These are phyloP conservation scores for Lipomyces spencermartinsiae DNA, from an alignment of 805 yeast species.

Conservation along the genomic window DNA sequence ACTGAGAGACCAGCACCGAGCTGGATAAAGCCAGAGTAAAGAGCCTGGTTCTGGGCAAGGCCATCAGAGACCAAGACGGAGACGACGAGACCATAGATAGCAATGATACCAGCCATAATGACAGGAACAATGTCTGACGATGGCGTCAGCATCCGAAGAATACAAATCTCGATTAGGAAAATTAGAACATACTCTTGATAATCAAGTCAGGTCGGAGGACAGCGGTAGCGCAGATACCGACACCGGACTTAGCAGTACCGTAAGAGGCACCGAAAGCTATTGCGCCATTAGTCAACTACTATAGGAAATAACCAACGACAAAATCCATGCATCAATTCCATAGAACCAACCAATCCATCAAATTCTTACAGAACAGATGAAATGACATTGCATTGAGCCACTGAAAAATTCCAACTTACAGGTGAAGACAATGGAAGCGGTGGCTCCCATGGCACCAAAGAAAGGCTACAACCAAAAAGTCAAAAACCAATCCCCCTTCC, in stretches of 20 bases:
- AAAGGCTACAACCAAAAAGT: conserved; percentile 66
- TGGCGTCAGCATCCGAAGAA: conserved; percentile 10
- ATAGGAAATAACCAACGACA: not conserved
- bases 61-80: conserved; percentile 93
- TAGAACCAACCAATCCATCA: not conserved
- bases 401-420: conserved; percentile 50
- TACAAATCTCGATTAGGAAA: not conserved
- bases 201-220: conserved; percentile 95
- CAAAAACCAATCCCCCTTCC: not conserved
- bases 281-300: not conserved
- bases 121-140: conserved; percentile 78
- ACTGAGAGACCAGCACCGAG: conserved; percentile 94
- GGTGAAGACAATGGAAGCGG: conserved; percentile 98
- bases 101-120: conserved; percentile 96
- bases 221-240: conserved; percentile 98
- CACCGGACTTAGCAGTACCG: conserved; percentile 97
- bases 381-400: not conserved
- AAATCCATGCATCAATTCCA: not conserved
- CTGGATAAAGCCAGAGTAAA: conserved; percentile 98
- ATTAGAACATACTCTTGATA: conserved; percentile 61
- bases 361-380: no score
- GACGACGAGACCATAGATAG: conserved; percentile 96
- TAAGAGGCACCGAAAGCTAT: conserved; percentile 97
- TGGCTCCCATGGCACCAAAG: conserved; percentile 99
- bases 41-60: conserved; percentile 78